These are phyloP conservation scores for Eurotiales sp. DNA, from an alignment of 2,329 filamentous ascomycete genomes.

Conservation along the genomic window DNA sequence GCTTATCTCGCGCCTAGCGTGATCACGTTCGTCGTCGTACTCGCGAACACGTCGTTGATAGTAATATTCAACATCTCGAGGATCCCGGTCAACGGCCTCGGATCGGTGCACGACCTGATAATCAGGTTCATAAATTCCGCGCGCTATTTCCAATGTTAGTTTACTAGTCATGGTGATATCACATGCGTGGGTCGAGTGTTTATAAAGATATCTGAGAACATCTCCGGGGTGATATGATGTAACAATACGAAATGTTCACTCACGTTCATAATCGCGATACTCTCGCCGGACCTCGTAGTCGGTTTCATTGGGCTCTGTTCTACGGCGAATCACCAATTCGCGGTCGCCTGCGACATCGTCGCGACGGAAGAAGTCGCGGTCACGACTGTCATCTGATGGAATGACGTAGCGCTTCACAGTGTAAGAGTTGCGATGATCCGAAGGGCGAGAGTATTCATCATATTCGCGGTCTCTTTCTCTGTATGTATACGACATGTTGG, in stretches of 20 bases:
- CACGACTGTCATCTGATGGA: slow-evolving; percentile 38
- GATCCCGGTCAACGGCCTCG: slow-evolving; percentile 47
- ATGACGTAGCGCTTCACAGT: slow-evolving; percentile 59
- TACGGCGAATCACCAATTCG: slow-evolving; percentile 44
- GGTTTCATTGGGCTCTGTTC: slow-evolving; percentile 48
- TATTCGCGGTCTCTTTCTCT: slow-evolving; percentile 40
- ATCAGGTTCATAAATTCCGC: slow-evolving; percentile 54
- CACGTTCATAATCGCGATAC: slow-evolving; percentile 43
- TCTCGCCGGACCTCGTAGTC: slow-evolving; percentile 43
- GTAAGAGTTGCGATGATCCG: slow-evolving; percentile 44
- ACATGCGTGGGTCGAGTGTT: slow-evolving; percentile 1
- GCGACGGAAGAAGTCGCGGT: slow-evolving; percentile 29
- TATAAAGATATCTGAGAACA: too few species aligned
- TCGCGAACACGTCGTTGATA: slow-evolving; percentile 57
- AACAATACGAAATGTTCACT: slow-evolving; percentile 23
- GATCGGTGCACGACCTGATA: slow-evolving; percentile 59
- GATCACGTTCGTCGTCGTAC: slow-evolving; percentile 47
- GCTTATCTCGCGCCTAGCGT: slow-evolving; percentile 44
- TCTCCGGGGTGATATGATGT: too few species aligned
- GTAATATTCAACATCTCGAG: slow-evolving; percentile 58
- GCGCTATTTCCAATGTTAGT: slow-evolving; percentile 41
- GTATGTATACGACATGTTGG: slow-evolving; percentile 35
- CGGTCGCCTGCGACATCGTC: slow-evolving; percentile 35
- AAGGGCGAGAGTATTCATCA: slow-evolving; percentile 38
- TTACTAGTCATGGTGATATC: slow-evolving; percentile 1